Base-by-base conservation (phyloP, 176 grass and related monocot species). In the Paspalum notatum region DNA sequence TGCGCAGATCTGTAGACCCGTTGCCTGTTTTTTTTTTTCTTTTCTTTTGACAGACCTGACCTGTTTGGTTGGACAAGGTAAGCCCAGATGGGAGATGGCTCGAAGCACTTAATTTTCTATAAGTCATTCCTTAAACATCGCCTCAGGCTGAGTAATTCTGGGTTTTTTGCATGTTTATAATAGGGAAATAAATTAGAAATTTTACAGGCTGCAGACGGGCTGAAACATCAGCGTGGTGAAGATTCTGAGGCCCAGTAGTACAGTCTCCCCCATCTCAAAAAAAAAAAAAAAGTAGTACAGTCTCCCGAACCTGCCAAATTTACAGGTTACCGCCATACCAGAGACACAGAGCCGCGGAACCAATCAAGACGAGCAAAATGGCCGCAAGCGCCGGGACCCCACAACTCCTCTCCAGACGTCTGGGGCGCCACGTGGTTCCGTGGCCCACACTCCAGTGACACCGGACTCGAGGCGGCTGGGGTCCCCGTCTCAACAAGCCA, bases 231-330 rank as follows among this genome's bases (percentile, higher is more conserved):
- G 6, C 6, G 5, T 2, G 5, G 13, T 11, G 44, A 70, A 27
- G 24, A 71, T 10, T 26, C 8, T 9, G 21, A 27, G 45, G 46
- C 68, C 68, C 68, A 50, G 14, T 6, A 26, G 1, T 1, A 39
- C 32, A 32, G 32, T 32, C 32, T 32, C 32, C n/a, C n/a, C n/a
- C n/a, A n/a, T n/a, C n/a, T n/a, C n/a, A n/a, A n/a, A n/a, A n/a
- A n/a, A n/a, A n/a, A n/a, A n/a, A n/a, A n/a, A n/a, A n/a, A n/a
- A n/a, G n/a, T n/a, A n/a, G n/a, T n/a, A 21, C 18, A 18, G 14
- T 1, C 54, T 71, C 75, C 45, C 56, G 66, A 78, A 85, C 66
- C 63, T 62, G 83, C 74, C 63, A 6, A 59, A 13, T 11, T 4
- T 13, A 32, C 32, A 66, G 26, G 37, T 79, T 71, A 38, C 76